Evolutionary conservation across 1,284 basidiomycete genomes (phyloP).

Genomic region (Ganoderma resinaceum): DNA sequence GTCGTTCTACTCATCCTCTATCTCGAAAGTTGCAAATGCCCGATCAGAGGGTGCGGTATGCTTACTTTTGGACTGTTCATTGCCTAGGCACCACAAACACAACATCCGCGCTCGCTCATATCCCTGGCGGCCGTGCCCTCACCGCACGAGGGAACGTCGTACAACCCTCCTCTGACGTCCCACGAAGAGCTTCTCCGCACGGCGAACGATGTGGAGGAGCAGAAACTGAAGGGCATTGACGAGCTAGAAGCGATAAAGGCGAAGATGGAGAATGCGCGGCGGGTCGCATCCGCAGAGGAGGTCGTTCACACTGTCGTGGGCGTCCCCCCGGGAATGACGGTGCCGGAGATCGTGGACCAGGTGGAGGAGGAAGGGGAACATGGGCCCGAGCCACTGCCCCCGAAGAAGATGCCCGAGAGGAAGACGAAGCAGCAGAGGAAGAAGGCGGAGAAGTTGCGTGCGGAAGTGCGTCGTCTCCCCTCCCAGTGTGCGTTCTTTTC

Average conservation of each 20-base stretch:
- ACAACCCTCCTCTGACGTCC: conserved; percentile 85
- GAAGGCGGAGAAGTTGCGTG: conserved; percentile 63
- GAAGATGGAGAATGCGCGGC: conserved; percentile 61
- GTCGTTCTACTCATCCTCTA: background rate
- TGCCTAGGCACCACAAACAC: conserved; percentile 53
- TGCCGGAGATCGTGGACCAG: conserved; percentile 53
- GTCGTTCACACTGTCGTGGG: conserved; percentile 28
- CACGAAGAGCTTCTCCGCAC: conserved; percentile 79
- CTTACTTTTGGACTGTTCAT: background rate
- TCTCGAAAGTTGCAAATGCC: background rate
- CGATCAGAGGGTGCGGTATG: too few relatives aligned
- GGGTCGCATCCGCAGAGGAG: conserved; percentile 34
- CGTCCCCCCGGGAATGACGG: conserved; percentile 62
- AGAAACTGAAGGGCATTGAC: conserved; percentile 60
- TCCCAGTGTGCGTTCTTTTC: background rate
- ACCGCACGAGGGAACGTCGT: conserved; percentile 91
- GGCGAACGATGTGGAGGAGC: conserved; percentile 76
- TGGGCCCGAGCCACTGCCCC: conserved; percentile 41
- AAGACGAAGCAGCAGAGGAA: conserved; percentile 81
- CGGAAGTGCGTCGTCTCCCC: conserved; percentile 59
- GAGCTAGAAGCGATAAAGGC: conserved; percentile 61
- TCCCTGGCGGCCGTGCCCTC: conserved; percentile 69
- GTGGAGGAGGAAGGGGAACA: conserved; percentile 47
- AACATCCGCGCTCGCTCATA: conserved; percentile 60
- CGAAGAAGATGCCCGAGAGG: conserved; percentile 58